Percentiles rank a stretch among this genome's conserved stretches.
These are phyloP conservation scores for Candida ipomoeae DNA, from an alignment of 805 yeast species.

Conservation along the genomic window DNA sequence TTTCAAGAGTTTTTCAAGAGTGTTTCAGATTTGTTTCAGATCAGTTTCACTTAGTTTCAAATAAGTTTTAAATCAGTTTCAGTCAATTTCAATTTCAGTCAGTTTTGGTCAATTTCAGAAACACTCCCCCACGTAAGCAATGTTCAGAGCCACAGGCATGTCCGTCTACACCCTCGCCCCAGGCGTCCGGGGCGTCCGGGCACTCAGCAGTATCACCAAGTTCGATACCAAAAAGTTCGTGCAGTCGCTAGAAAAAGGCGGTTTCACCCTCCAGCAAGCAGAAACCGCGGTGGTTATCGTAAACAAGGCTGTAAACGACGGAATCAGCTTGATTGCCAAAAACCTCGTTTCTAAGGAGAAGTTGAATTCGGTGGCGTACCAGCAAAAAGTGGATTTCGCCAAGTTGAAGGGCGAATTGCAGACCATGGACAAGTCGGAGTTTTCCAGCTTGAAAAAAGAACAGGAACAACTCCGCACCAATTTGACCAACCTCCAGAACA, in stretches of 20 bases:
- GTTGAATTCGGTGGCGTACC: slow-evolving; percentile 80
- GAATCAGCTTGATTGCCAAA: slow-evolving; percentile 67
- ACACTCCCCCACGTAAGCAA: neutral
- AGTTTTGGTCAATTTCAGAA: too few species aligned
- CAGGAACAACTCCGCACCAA: slow-evolving; percentile 82
- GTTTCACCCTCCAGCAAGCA: slow-evolving; percentile 69
- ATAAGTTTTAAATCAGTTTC: too few species aligned
- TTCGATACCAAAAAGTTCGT: slow-evolving; percentile 78
- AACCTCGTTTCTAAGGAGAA: slow-evolving; percentile 84
- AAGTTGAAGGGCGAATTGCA: slow-evolving; percentile 89
- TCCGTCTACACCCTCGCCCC: neutral
- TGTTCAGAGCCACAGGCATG: neutral
- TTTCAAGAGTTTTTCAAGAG: too few species aligned
- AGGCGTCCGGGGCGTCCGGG: neutral
- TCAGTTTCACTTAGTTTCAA: too few species aligned
- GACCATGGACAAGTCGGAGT: slow-evolving; percentile 81
- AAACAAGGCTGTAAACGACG: slow-evolving; percentile 71
- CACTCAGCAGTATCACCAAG: slow-evolving; percentile 35
- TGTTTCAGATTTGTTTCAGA: too few species aligned
- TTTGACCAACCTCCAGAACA: slow-evolving; percentile 78
- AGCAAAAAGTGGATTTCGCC: slow-evolving; percentile 95
- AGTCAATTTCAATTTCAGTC: too few species aligned
- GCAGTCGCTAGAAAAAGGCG: slow-evolving; percentile 61
- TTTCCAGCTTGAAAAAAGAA: slow-evolving; percentile 75
- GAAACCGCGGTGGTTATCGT: slow-evolving; percentile 74